Conservation (phyloP, 106 monocot species). For the Phalaenopsis aphrodite region DNA sequence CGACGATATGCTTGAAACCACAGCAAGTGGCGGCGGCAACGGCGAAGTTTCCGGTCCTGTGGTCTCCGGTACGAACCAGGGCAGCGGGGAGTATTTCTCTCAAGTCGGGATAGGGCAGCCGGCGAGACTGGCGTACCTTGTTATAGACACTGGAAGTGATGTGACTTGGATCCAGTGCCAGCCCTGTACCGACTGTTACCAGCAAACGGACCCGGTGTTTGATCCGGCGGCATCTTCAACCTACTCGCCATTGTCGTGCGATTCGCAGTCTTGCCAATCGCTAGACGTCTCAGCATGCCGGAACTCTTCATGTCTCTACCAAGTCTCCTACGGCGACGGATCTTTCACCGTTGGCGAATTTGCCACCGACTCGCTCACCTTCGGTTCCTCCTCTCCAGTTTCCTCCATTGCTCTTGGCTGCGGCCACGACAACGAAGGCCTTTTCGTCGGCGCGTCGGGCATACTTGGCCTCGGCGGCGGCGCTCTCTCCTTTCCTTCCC, state of each 20-base stretch:
- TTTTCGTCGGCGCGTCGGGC: conserved; percentile 61
- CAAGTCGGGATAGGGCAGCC: conserved; percentile 43
- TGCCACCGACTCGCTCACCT: conserved; percentile 41
- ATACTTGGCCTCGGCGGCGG: conserved; percentile 72
- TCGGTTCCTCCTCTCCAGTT: conserved; percentile 26
- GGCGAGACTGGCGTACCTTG: conserved; percentile 39
- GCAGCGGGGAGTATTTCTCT: conserved; percentile 83
- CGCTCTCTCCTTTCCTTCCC: conserved; percentile 51
- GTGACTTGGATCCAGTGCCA: conserved; percentile 63
- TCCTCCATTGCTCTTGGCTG: conserved; percentile 44
- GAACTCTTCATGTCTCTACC: conserved; percentile 60
- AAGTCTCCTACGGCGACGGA: conserved; percentile 73
- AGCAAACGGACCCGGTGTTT: conserved; percentile 56
- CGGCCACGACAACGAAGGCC: conserved; percentile 72
- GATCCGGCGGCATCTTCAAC: conserved; percentile 32
- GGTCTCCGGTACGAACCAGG: conserved; percentile 54
- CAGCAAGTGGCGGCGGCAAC: neutral
- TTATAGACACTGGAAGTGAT: conserved; percentile 71
- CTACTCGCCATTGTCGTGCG: conserved; percentile 34
- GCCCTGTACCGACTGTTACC: conserved; percentile 69
- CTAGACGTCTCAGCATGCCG: conserved; percentile 62
- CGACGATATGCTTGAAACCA: neutral
- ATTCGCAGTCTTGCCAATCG: conserved; percentile 23
- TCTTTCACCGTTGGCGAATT: conserved; percentile 73
- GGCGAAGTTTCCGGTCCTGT: conserved; percentile 31